phyloP scores from a whole-genome alignment of 2,329 filamentous ascomycete species.

The Cladosporium oxysporum region DNA sequence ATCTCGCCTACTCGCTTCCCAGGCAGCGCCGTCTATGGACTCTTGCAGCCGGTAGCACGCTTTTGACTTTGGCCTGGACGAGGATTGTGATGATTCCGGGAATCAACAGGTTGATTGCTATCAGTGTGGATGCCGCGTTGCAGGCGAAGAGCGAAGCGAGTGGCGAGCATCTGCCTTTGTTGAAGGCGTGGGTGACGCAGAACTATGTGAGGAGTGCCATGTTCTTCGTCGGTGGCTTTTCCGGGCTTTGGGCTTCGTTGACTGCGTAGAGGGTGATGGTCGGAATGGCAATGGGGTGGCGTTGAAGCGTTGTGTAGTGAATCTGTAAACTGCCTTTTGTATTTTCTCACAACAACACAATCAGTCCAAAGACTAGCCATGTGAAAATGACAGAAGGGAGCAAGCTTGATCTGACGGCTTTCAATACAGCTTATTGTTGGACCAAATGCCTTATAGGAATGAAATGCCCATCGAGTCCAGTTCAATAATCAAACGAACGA shows the following conservation, averaged over 20 bases:
- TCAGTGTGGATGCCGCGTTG: conserved; percentile 12
- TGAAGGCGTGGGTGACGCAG: conserved; percentile 22
- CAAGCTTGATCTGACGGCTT: neutral
- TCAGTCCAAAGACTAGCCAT: no score
- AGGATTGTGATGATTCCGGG: conserved; percentile 23
- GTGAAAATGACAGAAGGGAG: no score
- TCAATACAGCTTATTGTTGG: no score
- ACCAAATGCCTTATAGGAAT: no score
- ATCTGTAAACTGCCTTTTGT: no score
- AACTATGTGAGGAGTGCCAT: conserved; percentile 17
- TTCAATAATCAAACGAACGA: neutral
- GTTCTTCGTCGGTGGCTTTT: conserved; percentile 10
- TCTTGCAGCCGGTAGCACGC: conserved; percentile 8
- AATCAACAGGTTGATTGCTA: conserved; percentile 22
- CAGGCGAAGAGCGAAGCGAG: conserved; percentile 22
- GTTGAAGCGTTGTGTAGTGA: no score
- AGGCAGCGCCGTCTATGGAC: conserved; percentile 19
- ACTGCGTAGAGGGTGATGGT: neutral
- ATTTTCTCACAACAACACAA: no score
- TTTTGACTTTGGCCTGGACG: conserved; percentile 21
- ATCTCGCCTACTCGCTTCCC: conserved; percentile 19
- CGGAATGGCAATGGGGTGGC: neutral
- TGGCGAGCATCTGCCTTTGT: conserved; percentile 21
- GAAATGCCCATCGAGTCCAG: no score
- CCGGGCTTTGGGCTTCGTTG: conserved; percentile 14